Percentiles rank a stretch among this genome's conserved stretches.
These are phyloP conservation scores for Aristolochia californica DNA, from an alignment of 164 flowering plant species.

Conservation along the genomic window DNA sequence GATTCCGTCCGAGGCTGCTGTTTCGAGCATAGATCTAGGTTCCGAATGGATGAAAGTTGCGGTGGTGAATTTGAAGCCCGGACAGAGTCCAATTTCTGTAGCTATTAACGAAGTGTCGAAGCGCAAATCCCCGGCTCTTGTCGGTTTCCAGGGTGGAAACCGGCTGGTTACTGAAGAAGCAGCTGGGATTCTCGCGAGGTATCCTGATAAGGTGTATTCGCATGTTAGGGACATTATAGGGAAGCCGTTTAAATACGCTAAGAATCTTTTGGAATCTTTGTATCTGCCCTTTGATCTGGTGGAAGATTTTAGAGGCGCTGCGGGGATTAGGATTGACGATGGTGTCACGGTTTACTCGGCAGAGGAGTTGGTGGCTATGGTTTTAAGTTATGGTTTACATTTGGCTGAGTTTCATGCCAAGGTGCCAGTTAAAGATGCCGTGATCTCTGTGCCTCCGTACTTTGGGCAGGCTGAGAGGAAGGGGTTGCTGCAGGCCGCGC, in stretches of 20 bases:
- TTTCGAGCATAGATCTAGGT: conserved; percentile 88
- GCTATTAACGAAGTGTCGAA: conserved; percentile 99
- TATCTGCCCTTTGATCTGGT: conserved; percentile 58
- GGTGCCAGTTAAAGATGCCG: conserved; percentile 53
- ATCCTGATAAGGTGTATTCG: conserved; percentile 70
- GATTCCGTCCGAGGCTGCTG: conserved; percentile 51
- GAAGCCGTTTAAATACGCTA: conserved; percentile 36
- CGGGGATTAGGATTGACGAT: conserved; percentile 39
- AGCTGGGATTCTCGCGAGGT: conserved; percentile 63
- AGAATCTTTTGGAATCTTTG: conserved; percentile 26
- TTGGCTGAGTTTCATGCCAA: conserved; percentile 77
- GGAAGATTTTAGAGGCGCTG: conserved; percentile 58
- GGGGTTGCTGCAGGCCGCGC: conserved; percentile 69
- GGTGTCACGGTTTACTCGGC: conserved; percentile 35
- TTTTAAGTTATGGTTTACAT: conserved; percentile 42
- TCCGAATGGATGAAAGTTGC: conserved; percentile 93
- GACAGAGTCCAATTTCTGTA: conserved; percentile 75
- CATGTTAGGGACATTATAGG: conserved; percentile 56
- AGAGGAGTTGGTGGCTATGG: conserved; percentile 81
- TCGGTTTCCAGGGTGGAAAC: conserved; percentile 53
- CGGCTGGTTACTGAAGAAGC: conserved; percentile 87
- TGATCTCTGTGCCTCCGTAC: conserved; percentile 76
- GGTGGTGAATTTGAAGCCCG: conserved; percentile 86
- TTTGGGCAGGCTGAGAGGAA: conserved; percentile 88
- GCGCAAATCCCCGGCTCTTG: conserved; percentile 79